Evolutionary conservation across 2,329 filamentous ascomycete species (phyloP), one percentile per base, ranked within the genome.

Genomic region (Lachnellula occidentalis): DNA sequence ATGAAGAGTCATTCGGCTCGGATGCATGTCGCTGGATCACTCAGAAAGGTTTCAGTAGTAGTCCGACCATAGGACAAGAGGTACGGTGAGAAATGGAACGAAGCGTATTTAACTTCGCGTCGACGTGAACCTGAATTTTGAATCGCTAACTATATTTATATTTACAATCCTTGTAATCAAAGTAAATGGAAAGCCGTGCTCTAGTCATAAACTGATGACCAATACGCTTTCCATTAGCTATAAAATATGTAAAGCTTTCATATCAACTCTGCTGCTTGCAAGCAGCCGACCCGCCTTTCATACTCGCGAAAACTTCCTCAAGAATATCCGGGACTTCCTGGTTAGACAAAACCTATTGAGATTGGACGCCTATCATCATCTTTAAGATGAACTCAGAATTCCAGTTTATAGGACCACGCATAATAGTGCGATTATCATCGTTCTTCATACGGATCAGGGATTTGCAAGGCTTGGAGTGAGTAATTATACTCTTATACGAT

Each of bases 371-470:
- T 50, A 58, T 61, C 5, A 62, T 62, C 68, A 70, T 69, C 39
- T 68, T 69, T 63, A 62, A 66, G 37, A 69, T 68, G 9, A 70
- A 64, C n/a, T 67, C 57, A 14, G 63, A 50, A 17, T 70, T 70
- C 68, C 69, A 70, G 39, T 70, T 62, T 14, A 64, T n/a, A n/a
- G n/a, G n/a, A n/a, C n/a, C n/a, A n/a, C n/a, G n/a, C n/a, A n/a
- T n/a, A n/a, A n/a, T n/a, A n/a, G n/a, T n/a, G n/a, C n/a, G n/a
- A n/a, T n/a, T n/a, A n/a, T n/a, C n/a, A n/a, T n/a, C n/a, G n/a
- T n/a, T n/a, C n/a, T n/a, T n/a, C n/a, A n/a, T n/a, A n/a, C n/a
- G n/a, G n/a, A n/a, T n/a, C n/a, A n/a, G n/a, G n/a, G n/a, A n/a
- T n/a, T n/a, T n/a, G n/a, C n/a, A n/a, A n/a, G n/a, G n/a, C n/a